Base-by-base conservation (phyloP, 2,329 filamentous ascomycete species). In the Neocatenulostroma microsporum region DNA sequence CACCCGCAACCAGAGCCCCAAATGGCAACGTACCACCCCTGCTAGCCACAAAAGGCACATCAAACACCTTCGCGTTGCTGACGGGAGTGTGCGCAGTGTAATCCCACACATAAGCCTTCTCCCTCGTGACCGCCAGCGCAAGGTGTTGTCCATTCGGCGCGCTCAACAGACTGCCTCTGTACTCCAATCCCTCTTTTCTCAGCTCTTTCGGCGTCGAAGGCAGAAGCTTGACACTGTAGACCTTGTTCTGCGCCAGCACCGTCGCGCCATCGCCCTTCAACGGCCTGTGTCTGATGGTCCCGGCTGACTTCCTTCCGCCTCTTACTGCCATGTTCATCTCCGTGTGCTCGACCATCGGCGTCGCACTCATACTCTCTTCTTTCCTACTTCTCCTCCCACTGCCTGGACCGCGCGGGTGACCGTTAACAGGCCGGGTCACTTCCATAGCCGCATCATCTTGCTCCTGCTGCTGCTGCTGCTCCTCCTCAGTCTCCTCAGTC, bases 91-190 rank as follows among this genome's bases (percentile, higher is more conserved):
- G 72, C 19, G 63, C 60, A 33, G 78, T 78, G 63, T 96, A 96
- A 12, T 85, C 82, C 91, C 91, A 98, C 33, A 94, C 78, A 43
- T 93, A 74, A 50, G 88, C 91, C 55, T 88, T 80, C 6, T 81
- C 79, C 47, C 81, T 78, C 7, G 85, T 93, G 38, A 96, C 70
- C 30, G 79, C 80, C 38, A 96, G 71, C 32, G 84, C 88, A 13
- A 51, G 42, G 28, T 48, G 44, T 20, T 39, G 35, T 9, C 32
- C 36, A 23, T 39, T 42, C 10, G n/a, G 11, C 46, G 21, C 21
- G 25, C 29, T 36, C 37, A 41, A 38, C 33, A 50, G 30, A 42
- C 41, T 52, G 30, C 36, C 47, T 27, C 47, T 33, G 46, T 76
- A 59, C 71, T 87, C 83, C 74, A 53, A 80, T 74, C 48, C 74